Percentiles rank a stretch among this genome's conserved stretches.
Evolutionary conservation across 169 alveolate genomes (phyloP).

Genomic region (Plasmodium falciparum): DNA sequence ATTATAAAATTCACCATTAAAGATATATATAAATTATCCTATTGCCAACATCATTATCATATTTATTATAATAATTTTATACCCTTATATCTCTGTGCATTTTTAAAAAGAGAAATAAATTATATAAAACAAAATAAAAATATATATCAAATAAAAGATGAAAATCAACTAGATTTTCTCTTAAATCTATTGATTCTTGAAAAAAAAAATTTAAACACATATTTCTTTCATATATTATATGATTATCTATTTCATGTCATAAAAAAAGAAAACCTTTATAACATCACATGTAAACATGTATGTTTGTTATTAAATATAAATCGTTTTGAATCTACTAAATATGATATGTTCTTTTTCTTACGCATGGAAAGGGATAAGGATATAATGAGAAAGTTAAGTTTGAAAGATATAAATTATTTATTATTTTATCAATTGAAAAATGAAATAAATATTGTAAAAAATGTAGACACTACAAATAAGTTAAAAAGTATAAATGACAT

Average conservation of each 20-base stretch:
- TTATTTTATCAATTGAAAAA: conserved; percentile 63
- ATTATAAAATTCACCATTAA: neutral
- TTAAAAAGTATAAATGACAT: no score
- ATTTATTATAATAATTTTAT: conserved; percentile 19
- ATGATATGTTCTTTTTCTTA: conserved; percentile 52
- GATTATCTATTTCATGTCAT: conserved; percentile 40
- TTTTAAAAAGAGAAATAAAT: conserved; percentile 60
- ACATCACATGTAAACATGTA: conserved; percentile 34
- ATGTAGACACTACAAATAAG: no score
- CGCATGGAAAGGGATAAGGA: conserved; percentile 1
- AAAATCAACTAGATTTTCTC: conserved; percentile 21
- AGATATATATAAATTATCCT: conserved; percentile 55
- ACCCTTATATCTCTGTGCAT: conserved; percentile 25
- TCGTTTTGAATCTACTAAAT: conserved; percentile 34
- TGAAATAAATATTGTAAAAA: conserved; percentile 1
- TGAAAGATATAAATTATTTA: conserved; percentile 41
- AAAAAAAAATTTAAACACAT: conserved; percentile 22
- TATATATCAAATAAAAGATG: conserved; percentile 15
- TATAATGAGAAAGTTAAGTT: neutral
- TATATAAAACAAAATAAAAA: conserved; percentile 12
- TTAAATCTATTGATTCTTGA: conserved; percentile 18
- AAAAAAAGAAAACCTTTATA: conserved; percentile 10
- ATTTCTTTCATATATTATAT: conserved; percentile 42
- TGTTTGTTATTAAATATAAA: conserved; percentile 54
- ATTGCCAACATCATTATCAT: conserved; percentile 36